A percentile compares a stretch with the other conserved stretches of the same genome.
These are phyloP conservation scores for Podospora pseudocomata DNA, from an alignment of 495 filamentous ascomycete species.

Conservation along the genomic window DNA sequence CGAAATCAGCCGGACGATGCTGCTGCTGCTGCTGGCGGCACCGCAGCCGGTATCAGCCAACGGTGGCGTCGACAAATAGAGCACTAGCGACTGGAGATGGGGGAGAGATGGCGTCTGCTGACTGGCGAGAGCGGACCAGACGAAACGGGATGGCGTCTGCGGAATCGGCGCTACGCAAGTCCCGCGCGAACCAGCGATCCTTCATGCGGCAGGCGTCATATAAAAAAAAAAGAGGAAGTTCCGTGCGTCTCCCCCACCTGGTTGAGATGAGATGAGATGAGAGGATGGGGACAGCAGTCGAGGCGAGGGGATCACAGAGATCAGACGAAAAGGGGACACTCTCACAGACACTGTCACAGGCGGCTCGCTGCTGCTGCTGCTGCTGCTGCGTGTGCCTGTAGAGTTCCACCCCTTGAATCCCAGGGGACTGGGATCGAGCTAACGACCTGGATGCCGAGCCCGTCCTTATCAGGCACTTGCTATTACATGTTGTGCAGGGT, in stretches of 20 bases:
- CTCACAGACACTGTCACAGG: not conserved
- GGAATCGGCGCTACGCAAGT: constrained; percentile 13
- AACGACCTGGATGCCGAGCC: constrained; percentile 34
- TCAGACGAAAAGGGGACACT: not conserved
- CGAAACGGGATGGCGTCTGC: constrained; percentile 11
- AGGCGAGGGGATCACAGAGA: not conserved
- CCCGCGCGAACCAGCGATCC: constrained; percentile 18
- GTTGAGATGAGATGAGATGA: not conserved
- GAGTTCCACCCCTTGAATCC: constrained; percentile 28
- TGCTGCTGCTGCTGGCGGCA: constrained; percentile 13
- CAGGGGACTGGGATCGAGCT: constrained; percentile 38
- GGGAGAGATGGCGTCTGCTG: constrained; percentile 5
- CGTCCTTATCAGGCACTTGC: constrained; percentile 28
- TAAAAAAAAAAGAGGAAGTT: not conserved
- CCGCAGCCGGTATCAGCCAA: constrained; percentile 14
- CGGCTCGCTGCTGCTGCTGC: not conserved
- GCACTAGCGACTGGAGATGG: constrained; percentile 14
- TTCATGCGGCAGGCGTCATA: constrained; percentile 17
- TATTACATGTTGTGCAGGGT: constrained; percentile 27
- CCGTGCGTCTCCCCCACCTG: not conserved
- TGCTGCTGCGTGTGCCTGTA: not conserved
- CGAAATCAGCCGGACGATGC: constrained; percentile 14
- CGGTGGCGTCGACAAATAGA: constrained; percentile 13
- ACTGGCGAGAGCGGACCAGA: constrained; percentile 4
- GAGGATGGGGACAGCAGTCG: constrained; percentile 12